Evolutionary conservation across 768 basidiomycete genomes (phyloP).

Genomic region (Suillus clintonianus): DNA sequence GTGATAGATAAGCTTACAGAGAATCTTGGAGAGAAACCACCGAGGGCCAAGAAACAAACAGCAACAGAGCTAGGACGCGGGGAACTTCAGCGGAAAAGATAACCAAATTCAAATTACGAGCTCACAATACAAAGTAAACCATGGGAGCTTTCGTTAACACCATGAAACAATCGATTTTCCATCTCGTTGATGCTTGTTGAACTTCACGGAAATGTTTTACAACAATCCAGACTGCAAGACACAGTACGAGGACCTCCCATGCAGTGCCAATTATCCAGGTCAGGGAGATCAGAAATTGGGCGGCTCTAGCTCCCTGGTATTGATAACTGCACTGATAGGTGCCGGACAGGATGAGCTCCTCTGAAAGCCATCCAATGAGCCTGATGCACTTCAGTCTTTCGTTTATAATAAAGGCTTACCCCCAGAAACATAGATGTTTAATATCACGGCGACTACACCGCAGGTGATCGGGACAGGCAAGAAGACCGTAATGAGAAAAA

Average conservation of each 20-base stretch:
- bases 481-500: not conserved
- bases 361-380: not conserved
- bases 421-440: not conserved
- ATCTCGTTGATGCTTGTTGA: not conserved
- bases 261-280: not conserved
- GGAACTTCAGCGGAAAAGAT: not conserved
- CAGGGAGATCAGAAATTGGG: not conserved
- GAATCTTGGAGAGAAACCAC: not conserved
- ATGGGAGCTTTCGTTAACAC: not conserved
- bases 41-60: not conserved
- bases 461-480: not conserved
- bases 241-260: not conserved
- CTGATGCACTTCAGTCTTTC: not conserved
- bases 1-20: not conserved
- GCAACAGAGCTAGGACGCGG: not conserved
- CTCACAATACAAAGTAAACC: not conserved
- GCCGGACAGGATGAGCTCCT: not conserved
- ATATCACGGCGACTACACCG: not conserved
- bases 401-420: not conserved
- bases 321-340: not conserved
- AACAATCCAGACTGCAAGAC: not conserved
- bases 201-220: not conserved
- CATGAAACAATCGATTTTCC: not conserved
- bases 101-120: not conserved
- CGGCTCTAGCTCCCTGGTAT: no score